Evolutionary conservation across 2,329 filamentous ascomycete genomes (phyloP).

Genomic region (Fusarium multiceps): DNA sequence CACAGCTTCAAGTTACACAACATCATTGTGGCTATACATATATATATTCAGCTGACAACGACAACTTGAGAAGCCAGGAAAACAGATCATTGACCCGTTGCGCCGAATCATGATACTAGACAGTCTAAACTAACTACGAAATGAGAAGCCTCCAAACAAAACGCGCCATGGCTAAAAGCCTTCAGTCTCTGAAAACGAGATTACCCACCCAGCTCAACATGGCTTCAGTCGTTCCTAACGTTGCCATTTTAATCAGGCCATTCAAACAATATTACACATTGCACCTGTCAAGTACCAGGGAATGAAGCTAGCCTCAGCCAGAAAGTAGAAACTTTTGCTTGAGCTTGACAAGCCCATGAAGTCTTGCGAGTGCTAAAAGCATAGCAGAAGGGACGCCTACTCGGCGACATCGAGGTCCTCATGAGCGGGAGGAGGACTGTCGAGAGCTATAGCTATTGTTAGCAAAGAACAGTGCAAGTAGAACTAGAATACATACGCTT

Average conservation of each 20-base stretch:
- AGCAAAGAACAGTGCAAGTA: conserved; percentile 21
- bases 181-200: conserved; percentile 39
- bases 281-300: conserved; percentile 38
- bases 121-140: conserved; percentile 47
- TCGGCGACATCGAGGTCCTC: conserved; percentile 98
- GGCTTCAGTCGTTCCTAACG: conserved; percentile 37
- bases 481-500: conserved; percentile 72
- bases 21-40: conserved; percentile 18
- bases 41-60: background rate
- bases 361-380: conserved; percentile 18
- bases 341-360: conserved; percentile 28
- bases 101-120: conserved; percentile 43
- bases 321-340: conserved; percentile 42
- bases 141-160: conserved; percentile 43
- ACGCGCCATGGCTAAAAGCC: conserved; percentile 40
- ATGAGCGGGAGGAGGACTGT: conserved; percentile 84
- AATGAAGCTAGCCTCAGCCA: conserved; percentile 38
- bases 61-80: conserved; percentile 8
- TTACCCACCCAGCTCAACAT: conserved; percentile 30
- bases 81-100: conserved; percentile 36
- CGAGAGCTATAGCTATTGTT: conserved; percentile 62
- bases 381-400: conserved; percentile 51
- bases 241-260: conserved; percentile 36
- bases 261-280: conserved; percentile 42
- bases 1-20: conserved; percentile 13